Evolutionary conservation across 2,329 filamentous ascomycete genomes (phyloP), one percentile per base, ranked within the genome.

Genomic region (Neonectria faginata): DNA sequence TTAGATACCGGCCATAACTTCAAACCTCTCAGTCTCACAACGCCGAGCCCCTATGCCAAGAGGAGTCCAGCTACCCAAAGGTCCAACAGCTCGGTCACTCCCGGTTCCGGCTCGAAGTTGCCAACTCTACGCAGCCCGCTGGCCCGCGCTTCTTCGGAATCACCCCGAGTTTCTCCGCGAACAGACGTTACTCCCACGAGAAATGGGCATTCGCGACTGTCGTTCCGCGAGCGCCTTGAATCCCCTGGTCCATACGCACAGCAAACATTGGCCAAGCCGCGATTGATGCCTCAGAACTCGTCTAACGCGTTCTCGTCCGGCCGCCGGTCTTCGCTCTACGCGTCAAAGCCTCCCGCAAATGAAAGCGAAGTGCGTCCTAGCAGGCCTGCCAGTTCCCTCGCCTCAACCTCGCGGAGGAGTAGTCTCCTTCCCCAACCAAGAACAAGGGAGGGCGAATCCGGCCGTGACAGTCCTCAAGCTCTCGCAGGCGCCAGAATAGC

Each of bases 1-100:
- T 81, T 89, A n/a, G 85, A 90, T 33, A 86, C 87, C n/a, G 89
- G 89, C 27, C 89, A 91, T 76, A 88, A 88, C 75, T 91, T 89
- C 79, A 90, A 88, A 71, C 87, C 90, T 11, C 78, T 90, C 11
- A 86, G 79, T 39, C 78, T 88, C 48, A 89, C 86, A 7, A 87
- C 87, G 1, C 87, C 88, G 0, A 89, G 85, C 66, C 85, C 88
- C 0, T 87, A 87, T 65, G 78, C 84, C 5, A 86, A 81, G 71
- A 79, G 71, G 52, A 80, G 81, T 0, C 79, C 82, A 3, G 78
- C 74, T n/a, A 73, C 78, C 2, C 73, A 78, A 11, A 80, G 81
- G 41, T 82, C 83, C 2, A 69, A 73, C 27, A 84, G 83, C 0
- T 80, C 83, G 1, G 66, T 83, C 12, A 80, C 81, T 7, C 79